Evolutionary conservation across 495 filamentous ascomycete species (phyloP), one percentile per base, ranked within the genome.

Genomic region (Neurospora intermedia): DNA sequence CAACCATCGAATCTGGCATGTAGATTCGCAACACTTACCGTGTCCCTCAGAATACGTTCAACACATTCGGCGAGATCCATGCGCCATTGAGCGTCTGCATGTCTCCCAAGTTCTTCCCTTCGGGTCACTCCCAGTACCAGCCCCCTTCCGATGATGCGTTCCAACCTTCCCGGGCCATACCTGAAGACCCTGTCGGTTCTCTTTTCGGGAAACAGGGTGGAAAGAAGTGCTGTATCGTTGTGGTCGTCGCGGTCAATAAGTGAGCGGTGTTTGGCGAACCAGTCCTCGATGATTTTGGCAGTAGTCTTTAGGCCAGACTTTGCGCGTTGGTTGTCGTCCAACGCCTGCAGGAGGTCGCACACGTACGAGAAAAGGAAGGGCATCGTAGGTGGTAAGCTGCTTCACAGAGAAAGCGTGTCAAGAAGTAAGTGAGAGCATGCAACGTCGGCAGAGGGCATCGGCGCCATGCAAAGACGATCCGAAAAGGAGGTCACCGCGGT

Each of bases 131-230:
- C 89, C 15, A 96, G 82, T 6, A 85, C 76, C 38, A 94, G 81
- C 39, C 87, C 89, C 73, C 90, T 87, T 13, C 87, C 88, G 13
- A 97, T 85, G 20, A 91, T 84, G 39, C 84, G 84, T 43, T 89
- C 87, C 1, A 97, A 83, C 3, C 83, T 85, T 15, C 80, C 80
- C 18, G 87, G 85, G 74, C 92, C 86, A 1, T 96, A 81, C 72
- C 82, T 83, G 78, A 94, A 97, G 10, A 93, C 90, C 31, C 93
- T 86, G 78, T 97, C 94, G 0, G 86, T 86, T 71, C 93, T 85
- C 76, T 87, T 90, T 73, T 92, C 89, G 0, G 94, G 94, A 20
- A 94, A 86, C 16, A 97, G 82, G 39, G 89, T 88, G 4, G 91
- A 93, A 1, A 96, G 84, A 27, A 96, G 81, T 0, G 90, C 89